Conservation (phyloP, 1,139 yeast species). For the Yamadazyma epiphylla region DNA sequence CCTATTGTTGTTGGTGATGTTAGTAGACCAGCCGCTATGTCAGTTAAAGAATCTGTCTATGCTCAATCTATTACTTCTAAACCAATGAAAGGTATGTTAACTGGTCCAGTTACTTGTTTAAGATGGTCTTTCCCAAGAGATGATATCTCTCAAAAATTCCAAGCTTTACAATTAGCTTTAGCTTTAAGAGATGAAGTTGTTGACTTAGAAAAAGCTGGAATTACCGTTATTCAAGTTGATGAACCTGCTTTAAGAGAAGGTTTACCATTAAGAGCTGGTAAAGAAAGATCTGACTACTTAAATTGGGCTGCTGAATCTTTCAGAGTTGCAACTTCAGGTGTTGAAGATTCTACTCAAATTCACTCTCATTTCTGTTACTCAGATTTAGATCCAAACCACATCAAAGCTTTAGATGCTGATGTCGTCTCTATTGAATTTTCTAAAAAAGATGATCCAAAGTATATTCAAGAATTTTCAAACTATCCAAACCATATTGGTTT, state of each 20-base stretch:
- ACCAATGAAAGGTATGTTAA: slow-evolving; percentile 99
- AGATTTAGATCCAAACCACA: slow-evolving; percentile 98
- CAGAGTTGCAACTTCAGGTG: slow-evolving; percentile 99
- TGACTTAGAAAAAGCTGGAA: slow-evolving; percentile 98
- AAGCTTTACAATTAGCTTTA: slow-evolving; percentile 95
- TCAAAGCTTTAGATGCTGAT: slow-evolving; percentile 99
- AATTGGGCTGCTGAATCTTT: slow-evolving; percentile 99
- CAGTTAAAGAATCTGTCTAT: slow-evolving; percentile 98
- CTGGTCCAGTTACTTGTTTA: slow-evolving; percentile 99
- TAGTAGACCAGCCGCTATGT: slow-evolving; percentile 97
- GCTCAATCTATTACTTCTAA: slow-evolving; percentile 94
- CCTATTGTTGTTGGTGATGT: slow-evolving; percentile 99
- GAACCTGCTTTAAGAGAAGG: slow-evolving; percentile 99
- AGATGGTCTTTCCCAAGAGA: slow-evolving; percentile 99
- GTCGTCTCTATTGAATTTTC: slow-evolving; percentile 99
- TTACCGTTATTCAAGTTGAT: slow-evolving; percentile 96
- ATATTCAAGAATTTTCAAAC: slow-evolving; percentile 94
- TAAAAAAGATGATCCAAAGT: slow-evolving; percentile 98
- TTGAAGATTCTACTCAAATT: slow-evolving; percentile 89
- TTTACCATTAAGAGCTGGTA: slow-evolving; percentile 97
- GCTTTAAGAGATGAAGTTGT: slow-evolving; percentile 98
- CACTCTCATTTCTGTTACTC: slow-evolving; percentile 99
- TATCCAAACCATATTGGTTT: slow-evolving; percentile 99
- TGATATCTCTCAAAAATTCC: slow-evolving; percentile 90
- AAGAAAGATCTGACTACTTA: slow-evolving; percentile 93